Base-by-base conservation (phyloP, 2,329 filamentous ascomycete genomes). In the Aplosporella prunicola region DNA sequence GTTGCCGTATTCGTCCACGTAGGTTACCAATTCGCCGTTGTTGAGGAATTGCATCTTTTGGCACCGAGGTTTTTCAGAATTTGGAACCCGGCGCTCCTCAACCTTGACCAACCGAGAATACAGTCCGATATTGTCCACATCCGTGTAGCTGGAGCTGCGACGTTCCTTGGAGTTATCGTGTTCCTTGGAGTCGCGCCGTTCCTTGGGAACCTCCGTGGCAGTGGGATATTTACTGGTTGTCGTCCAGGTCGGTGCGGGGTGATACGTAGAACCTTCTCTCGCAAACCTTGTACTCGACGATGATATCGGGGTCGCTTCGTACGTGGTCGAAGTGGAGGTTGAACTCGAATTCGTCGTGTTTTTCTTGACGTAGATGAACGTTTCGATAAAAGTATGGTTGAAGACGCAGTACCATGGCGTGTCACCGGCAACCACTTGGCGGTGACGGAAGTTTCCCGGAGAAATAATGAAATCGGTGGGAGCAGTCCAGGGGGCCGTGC, bases 371-470 rank as follows among this genome's bases (percentile, higher is more conserved):
- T 80, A 83, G 31, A 83, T 68, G 55, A 80, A 82, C 24, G 74
- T 72, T 53, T 82, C 78, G 33, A 82, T 64, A 36, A 76, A 66
- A 0, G 78, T 82, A 10, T 66, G 62, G 51, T 82, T 82, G 76
- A 77, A 83, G 52, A 72, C 74, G 55, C 78, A 83, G 49, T 76
- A 79, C 78, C 78, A 83, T 2, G 78, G 76, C 41, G 67, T 68
- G 23, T 80, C 74, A 7, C 74, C 73, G n/a, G 68, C 64, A 39
- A 62, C 52, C 9, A 67, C 61, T 34, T 63, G 53, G 25, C 62
- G 62, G 40, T 61, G 59, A 35, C 55, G 48, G 27, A 52, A 55
- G 9, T 43, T 31, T 22, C 38, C 38, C 4, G 27, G 16, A 22
- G 32, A 33, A 26, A 41, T 32, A 10, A 17, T 11, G 9, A 41